phyloP scores from a whole-genome alignment of 2,329 filamentous ascomycete species.

The Hypoxylon sp. region DNA sequence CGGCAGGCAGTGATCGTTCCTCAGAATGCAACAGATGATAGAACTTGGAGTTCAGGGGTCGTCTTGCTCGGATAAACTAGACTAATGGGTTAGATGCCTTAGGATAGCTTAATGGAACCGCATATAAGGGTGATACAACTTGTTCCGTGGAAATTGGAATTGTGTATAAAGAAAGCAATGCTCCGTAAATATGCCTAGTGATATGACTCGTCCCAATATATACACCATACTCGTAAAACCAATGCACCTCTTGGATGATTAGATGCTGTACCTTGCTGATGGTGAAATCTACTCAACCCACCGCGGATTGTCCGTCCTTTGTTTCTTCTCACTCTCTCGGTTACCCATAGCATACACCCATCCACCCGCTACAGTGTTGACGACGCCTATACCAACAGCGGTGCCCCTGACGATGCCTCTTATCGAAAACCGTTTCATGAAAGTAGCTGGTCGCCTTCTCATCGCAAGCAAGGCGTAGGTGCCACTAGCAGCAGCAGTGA shows the following conservation, averaged over 20 bases:
- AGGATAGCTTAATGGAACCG: not conserved
- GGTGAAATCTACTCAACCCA: conserved; percentile 60
- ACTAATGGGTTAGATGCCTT: not conserved
- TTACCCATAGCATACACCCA: conserved; percentile 68
- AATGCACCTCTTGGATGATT: not conserved
- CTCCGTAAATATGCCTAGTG: conserved; percentile 9
- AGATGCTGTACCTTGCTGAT: not conserved
- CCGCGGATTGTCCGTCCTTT: conserved; percentile 64
- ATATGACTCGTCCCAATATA: not conserved
- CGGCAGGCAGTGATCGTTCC: not conserved
- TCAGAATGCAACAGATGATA: conserved; percentile 1
- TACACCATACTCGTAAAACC: not conserved
- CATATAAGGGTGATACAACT: not conserved
- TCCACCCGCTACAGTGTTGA: conserved; percentile 65
- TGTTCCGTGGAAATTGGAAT: not conserved
- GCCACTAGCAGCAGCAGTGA: conserved; percentile 70
- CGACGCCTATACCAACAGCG: conserved; percentile 65
- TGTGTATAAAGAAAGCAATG: not conserved
- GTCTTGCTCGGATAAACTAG: conserved; percentile 8
- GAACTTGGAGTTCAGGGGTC: not conserved
- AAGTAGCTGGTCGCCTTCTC: conserved; percentile 59
- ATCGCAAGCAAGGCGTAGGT: conserved; percentile 70
- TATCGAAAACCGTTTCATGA: conserved; percentile 58
- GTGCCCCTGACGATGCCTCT: conserved; percentile 66
- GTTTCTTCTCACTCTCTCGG: conserved; percentile 64